Conservation (phyloP, 306 rosid species). For the Vigna radiata region DNA sequence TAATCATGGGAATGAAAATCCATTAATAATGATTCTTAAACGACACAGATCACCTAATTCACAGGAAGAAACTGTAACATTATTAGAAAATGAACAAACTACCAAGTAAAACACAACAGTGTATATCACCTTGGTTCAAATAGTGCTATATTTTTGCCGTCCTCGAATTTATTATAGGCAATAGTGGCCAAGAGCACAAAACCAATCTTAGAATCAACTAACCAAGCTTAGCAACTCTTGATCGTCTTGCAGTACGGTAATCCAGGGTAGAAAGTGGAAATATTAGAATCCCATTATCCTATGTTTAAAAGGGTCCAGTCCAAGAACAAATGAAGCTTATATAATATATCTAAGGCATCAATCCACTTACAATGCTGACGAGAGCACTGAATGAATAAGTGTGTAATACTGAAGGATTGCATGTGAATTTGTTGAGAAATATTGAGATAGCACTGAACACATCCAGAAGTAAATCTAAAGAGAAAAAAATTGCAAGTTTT, state of each 20-base stretch:
- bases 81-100: slow-evolving; percentile 8
- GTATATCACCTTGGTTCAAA: background rate
- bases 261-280: background rate
- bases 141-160: background rate
- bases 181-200: background rate
- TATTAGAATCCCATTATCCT: slow-evolving; percentile 3
- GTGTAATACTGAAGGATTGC: background rate
- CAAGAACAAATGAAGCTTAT: slow-evolving; percentile 27
- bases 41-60: background rate
- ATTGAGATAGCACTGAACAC: background rate
- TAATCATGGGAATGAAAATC: too few species aligned
- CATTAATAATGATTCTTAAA: background rate
- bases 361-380: background rate
- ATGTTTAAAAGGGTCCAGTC: slow-evolving; percentile 11
- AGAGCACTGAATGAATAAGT: background rate
- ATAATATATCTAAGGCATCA: background rate
- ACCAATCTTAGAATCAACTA: background rate
- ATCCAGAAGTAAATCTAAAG: background rate
- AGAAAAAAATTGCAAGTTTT: background rate
- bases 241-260: background rate
- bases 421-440: background rate
- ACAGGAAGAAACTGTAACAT: background rate
- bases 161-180: background rate
- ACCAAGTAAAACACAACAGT: background rate
- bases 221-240: slow-evolving; percentile 19